A percentile compares a stretch with the other conserved stretches of the same genome.
These are phyloP conservation scores for Lentinula raphanica DNA, from an alignment of 768 basidiomycete species.

Conservation along the genomic window DNA sequence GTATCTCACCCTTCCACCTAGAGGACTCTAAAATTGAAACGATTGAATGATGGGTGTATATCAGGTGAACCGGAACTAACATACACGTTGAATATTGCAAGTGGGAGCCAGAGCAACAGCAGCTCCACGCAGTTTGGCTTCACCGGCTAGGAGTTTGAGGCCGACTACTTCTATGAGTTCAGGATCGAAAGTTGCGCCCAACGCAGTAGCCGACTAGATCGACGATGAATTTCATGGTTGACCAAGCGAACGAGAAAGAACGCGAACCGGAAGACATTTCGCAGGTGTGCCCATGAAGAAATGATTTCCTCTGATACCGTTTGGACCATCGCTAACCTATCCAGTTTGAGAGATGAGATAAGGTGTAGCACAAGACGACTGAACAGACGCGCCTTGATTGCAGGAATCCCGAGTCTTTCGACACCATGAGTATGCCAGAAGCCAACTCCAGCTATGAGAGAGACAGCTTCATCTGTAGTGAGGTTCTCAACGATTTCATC, in stretches of 20 bases:
- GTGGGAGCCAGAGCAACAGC: constrained; percentile 75
- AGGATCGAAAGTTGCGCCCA: constrained; percentile 72
- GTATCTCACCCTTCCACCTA: constrained; percentile 56
- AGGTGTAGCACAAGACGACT: background rate
- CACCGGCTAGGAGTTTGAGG: constrained; percentile 58
- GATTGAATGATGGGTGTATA: background rate
- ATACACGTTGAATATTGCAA: constrained; percentile 77
- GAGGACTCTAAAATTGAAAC: constrained; percentile 44
- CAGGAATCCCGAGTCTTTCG: constrained; percentile 63
- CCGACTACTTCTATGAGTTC: constrained; percentile 60
- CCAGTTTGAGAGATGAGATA: background rate
- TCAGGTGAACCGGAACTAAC: constrained; percentile 10
- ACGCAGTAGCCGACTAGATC: constrained; percentile 56
- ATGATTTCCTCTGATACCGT: constrained; percentile 67
- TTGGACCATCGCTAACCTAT: constrained; percentile 76
- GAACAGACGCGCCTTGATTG: constrained; percentile 48
- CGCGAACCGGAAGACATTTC: constrained; percentile 66
- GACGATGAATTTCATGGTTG: background rate
- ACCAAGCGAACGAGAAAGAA: background rate
- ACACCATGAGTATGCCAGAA: constrained; percentile 73
- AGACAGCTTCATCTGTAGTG: constrained; percentile 70
- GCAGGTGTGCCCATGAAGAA: constrained; percentile 82
- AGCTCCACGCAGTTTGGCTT: constrained; percentile 66
- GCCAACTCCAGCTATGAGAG: constrained; percentile 66
- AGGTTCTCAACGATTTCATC: constrained; percentile 58